Conservation (phyloP, 768 basidiomycete genomes). For the Leccinum fibrillosum region DNA sequence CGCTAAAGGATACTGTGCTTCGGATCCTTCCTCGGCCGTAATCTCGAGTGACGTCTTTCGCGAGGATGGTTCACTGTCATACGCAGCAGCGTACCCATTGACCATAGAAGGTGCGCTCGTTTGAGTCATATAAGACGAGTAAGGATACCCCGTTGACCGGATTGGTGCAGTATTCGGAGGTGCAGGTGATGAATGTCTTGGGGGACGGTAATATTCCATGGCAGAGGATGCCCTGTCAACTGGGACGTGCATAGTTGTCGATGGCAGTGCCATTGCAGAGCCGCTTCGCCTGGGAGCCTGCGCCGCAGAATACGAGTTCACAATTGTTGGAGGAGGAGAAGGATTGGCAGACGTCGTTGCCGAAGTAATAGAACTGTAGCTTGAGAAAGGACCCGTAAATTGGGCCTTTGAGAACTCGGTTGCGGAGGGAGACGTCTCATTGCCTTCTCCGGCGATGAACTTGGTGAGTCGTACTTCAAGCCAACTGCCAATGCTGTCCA, state of each 20-base stretch:
- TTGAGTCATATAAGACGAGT: slow-evolving; percentile 29
- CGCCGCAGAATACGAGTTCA: slow-evolving; percentile 34
- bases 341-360: slow-evolving; percentile 69
- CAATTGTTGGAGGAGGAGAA: slow-evolving; percentile 64
- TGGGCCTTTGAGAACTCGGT: slow-evolving; percentile 34
- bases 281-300: slow-evolving; percentile 58
- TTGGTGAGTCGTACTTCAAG: slow-evolving; percentile 90
- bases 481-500: slow-evolving; percentile 91
- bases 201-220: slow-evolving; percentile 62
- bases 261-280: slow-evolving; percentile 62
- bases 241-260: slow-evolving; percentile 44
- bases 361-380: slow-evolving; percentile 90
- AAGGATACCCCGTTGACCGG: slow-evolving; percentile 31
- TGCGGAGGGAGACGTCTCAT: slow-evolving; percentile 40
- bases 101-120: slow-evolving; percentile 25
- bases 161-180: slow-evolving; percentile 56
- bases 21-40: slow-evolving; percentile 24
- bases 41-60: slow-evolving; percentile 31
- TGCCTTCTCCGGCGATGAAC: slow-evolving; percentile 91
- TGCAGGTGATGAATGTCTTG: slow-evolving; percentile 49
- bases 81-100: slow-evolving; percentile 37
- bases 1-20: slow-evolving; percentile 4
- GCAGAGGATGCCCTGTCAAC: slow-evolving; percentile 77
- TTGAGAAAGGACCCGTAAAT: slow-evolving; percentile 81
- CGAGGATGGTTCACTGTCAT: slow-evolving; percentile 30